Percentiles rank a stretch among this genome's conserved stretches.
Evolutionary conservation across 1,139 yeast species (phyloP).

Genomic region (Kazachstania sp.): DNA sequence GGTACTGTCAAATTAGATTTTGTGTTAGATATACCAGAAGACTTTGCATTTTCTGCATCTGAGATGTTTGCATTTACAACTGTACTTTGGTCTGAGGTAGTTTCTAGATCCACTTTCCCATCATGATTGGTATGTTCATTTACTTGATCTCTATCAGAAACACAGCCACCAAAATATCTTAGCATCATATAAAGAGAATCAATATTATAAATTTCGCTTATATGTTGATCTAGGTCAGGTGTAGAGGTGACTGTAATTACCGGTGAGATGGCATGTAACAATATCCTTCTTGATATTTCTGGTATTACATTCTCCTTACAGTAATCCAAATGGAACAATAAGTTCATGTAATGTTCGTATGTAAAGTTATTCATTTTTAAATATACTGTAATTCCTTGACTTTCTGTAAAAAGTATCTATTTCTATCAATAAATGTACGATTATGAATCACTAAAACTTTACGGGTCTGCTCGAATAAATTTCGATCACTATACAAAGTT

Average conservation of each 20-base stretch:
- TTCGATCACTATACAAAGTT: no score
- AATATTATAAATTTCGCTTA: slow-evolving; percentile 20
- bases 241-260: slow-evolving; percentile 30
- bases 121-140: slow-evolving; percentile 11
- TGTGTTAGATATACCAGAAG: neutral
- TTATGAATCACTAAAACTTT: no score
- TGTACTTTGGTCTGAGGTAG: neutral
- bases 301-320: slow-evolving; percentile 24
- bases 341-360: slow-evolving; percentile 28
- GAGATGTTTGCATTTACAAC: neutral
- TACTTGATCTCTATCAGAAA: slow-evolving; percentile 30
- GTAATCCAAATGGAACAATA: slow-evolving; percentile 23
- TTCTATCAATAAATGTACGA: no score
- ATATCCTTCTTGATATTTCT: slow-evolving; percentile 28
- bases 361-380: slow-evolving; percentile 14
- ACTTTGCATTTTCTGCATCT: neutral
- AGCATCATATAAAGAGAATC: slow-evolving; percentile 29
- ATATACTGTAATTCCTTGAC: no score
- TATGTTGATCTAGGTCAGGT: slow-evolving; percentile 22
- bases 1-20: slow-evolving; percentile 1
- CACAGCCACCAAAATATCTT: slow-evolving; percentile 30
- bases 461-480: no score
- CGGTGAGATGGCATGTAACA: slow-evolving; percentile 30
- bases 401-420: no score
- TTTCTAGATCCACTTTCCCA: neutral